Percentiles rank a stretch among this genome's conserved stretches.
Conservation (phyloP, 306 rosid genomes). For the Medicago truncatula region DNA sequence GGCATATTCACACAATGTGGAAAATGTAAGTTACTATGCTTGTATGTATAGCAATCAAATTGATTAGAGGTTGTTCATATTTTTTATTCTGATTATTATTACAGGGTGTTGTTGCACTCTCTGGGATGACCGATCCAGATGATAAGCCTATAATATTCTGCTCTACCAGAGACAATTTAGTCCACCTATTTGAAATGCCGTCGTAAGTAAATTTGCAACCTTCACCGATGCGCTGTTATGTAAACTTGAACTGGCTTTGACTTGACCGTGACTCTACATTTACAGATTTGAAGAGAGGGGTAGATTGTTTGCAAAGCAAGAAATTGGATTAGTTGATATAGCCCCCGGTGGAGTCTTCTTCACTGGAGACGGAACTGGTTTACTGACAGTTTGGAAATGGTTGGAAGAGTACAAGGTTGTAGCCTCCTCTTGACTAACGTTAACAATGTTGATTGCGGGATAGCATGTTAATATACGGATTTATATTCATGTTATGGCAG, state of each 20-base stretch:
- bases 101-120: constrained; percentile 51
- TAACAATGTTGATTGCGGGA: neutral
- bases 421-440: constrained; percentile 5
- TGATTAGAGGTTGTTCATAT: neutral
- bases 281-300: constrained; percentile 51
- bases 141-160: constrained; percentile 45
- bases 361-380: constrained; percentile 52
- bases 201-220: constrained; percentile 45
- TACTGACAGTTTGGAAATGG: constrained; percentile 49
- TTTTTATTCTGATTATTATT: neutral
- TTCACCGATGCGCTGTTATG: neutral
- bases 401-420: neutral
- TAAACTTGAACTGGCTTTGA: neutral
- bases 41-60: neutral
- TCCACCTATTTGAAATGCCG: constrained; percentile 50
- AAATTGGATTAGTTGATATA: constrained; percentile 29
- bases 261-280: neutral
- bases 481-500: too few species aligned
- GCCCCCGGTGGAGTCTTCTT: constrained; percentile 52
- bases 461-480: too few species aligned
- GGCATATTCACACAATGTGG: constrained; percentile 34
- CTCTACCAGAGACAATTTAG: constrained; percentile 50
- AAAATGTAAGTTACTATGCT: constrained; percentile 43
- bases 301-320: constrained; percentile 45
- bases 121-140: constrained; percentile 43